Conservation (phyloP, 192 early-diverging fungal genomes). For the Backusella tuberculispora region DNA sequence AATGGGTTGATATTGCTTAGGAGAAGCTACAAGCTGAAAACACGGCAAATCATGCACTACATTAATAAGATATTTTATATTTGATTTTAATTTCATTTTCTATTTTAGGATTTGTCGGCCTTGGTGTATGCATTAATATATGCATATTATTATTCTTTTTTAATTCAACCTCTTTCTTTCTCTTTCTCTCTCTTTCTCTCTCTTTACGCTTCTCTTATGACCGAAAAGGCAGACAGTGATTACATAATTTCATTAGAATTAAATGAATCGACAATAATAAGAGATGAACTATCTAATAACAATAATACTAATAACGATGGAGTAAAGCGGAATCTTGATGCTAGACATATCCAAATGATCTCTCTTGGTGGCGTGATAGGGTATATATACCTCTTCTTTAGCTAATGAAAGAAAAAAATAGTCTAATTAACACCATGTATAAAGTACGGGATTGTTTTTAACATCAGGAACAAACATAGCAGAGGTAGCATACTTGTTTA, state of each 20-base stretch:
- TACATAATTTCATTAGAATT: neutral
- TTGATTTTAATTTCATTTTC: no score
- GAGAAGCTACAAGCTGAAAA: no score
- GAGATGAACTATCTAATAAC: neutral
- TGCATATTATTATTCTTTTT: no score
- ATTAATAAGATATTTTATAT: no score
- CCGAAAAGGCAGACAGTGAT: neutral
- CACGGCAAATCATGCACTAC: no score
- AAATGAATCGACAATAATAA: neutral
- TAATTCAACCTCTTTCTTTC: no score
- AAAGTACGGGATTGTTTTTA: constrained; percentile 72
- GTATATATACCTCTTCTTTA: neutral
- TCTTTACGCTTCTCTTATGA: neutral
- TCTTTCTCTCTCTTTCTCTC: neutral
- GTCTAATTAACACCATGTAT: neutral
- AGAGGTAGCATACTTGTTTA: constrained; percentile 6
- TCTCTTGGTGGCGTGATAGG: constrained; percentile 32
- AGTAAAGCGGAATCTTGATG: constrained; percentile 21
- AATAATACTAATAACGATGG: neutral
- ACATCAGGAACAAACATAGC: constrained; percentile 70
- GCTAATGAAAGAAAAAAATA: no score
- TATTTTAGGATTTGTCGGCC: no score
- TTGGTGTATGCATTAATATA: no score
- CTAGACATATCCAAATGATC: constrained; percentile 40
- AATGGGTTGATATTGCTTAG: no score